A percentile compares a stretch with the other conserved stretches of the same genome.
phyloP scores from a whole-genome alignment of 345 rosid genomes.

The Brassica nigra region DNA sequence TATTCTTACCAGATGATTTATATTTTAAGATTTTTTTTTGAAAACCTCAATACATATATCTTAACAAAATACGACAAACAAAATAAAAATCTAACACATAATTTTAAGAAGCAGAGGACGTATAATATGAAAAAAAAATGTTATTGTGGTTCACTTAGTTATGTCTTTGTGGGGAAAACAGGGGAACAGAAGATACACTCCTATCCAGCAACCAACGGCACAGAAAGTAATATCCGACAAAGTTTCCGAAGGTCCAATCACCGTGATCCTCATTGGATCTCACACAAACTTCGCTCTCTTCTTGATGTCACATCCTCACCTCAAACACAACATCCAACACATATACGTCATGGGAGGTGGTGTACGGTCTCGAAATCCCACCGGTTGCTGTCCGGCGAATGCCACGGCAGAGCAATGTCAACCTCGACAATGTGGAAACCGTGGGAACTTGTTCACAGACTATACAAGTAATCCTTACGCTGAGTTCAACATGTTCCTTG shows the following conservation, averaged over 20 bases:
- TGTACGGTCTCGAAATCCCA: slow-evolving; percentile 63
- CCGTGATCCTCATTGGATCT: slow-evolving; percentile 58
- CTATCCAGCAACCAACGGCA: slow-evolving; percentile 72
- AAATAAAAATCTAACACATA: background rate
- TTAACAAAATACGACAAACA: background rate
- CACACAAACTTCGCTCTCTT: slow-evolving; percentile 80
- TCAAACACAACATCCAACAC: slow-evolving; percentile 74
- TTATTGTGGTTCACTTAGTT: background rate
- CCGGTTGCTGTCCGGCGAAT: slow-evolving; percentile 65
- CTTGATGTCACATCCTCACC: slow-evolving; percentile 73
- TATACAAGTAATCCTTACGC: slow-evolving; percentile 81
- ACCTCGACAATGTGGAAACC: slow-evolving; percentile 64
- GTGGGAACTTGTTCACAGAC: slow-evolving; percentile 71
- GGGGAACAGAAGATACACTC: slow-evolving; percentile 81
- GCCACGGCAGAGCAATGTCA: slow-evolving; percentile 51
- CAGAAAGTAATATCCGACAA: slow-evolving; percentile 75
- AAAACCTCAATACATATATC: background rate
- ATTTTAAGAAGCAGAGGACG: background rate
- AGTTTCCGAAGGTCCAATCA: slow-evolving; percentile 71
- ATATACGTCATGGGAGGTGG: slow-evolving; percentile 91
- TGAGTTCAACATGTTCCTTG: slow-evolving; percentile 81
- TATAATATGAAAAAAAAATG: background rate
- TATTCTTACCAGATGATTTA: no score
- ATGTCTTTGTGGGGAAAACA: slow-evolving; percentile 34
- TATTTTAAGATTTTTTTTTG: background rate